Base-by-base conservation (phyloP, 257 asterid genomes). In the Solanum rostratum region DNA sequence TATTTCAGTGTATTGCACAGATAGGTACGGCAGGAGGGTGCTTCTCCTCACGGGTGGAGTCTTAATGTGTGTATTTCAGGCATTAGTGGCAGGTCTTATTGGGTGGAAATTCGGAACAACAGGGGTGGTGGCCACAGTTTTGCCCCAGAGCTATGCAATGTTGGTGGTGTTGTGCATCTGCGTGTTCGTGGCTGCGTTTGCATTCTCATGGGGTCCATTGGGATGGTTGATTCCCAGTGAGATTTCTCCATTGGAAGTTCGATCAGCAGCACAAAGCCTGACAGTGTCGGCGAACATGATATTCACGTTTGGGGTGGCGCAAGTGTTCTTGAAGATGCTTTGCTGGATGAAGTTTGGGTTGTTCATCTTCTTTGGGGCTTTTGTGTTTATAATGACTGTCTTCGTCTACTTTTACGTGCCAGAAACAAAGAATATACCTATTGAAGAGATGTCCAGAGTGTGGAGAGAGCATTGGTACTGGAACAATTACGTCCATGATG, bases 211-310 rank as follows among this genome's bases (percentile, higher is more conserved):
- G 90, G 89, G 90, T 5, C 91, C 90, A 1, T 52, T 88, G 0
- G 88, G 89, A 57, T 90, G 91, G 90, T 29, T 90, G n/a, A 85
- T 90, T 1, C 88, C 90, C 0, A 86, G 90, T 9, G 92, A 90
- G 24, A 88, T 88, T 1, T 54, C 86, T 45, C 89, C 90, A 3
- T 22, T 88, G 3, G 92, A 90, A 24, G 50, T 69, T 69, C 50
- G 78, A 19, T 69, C 50, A 3, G 78, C 78, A 69, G 78, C 78
- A 69, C 52, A 69, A 10, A 37, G 78, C 2, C 7, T 69, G 4
- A 69, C 50, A 0, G 24, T 69, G 1, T 69, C 29, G 0, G 55
- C 85, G 37, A 89, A 87, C 71, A 89, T 86, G 92, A 29, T 80
- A 1, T 88, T 80, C 66, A 90, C 89, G 0, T 90, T 90, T 52